A percentile compares a stretch with the other conserved stretches of the same genome.
These are phyloP conservation scores for Rhodotorula sp. DNA, from an alignment of 1,284 basidiomycete genomes.

Conservation along the genomic window DNA sequence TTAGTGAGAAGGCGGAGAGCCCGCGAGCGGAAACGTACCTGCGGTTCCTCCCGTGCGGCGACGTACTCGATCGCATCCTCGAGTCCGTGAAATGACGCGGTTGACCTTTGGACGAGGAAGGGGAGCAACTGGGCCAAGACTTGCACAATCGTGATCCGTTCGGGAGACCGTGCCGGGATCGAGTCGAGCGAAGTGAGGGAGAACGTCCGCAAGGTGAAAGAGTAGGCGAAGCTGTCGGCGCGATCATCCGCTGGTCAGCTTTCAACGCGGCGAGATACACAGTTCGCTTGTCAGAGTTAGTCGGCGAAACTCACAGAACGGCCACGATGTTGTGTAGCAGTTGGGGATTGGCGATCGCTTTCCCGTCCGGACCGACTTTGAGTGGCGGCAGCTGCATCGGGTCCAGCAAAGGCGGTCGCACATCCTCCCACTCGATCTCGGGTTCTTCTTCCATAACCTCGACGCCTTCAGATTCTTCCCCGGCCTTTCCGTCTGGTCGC, in stretches of 20 bases:
- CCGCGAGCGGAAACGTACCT: conserved; percentile 6
- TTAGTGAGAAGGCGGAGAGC: too few species aligned
- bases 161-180: conserved; percentile 10
- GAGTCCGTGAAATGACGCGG: conserved; percentile 1
- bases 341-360: conserved; percentile 4
- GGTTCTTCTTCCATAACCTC: conserved; percentile 1
- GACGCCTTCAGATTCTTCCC: not conserved
- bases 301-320: conserved; percentile 26
- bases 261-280: too few species aligned
- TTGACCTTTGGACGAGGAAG: conserved; percentile 31
- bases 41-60: conserved; percentile 12
- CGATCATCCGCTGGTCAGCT: not conserved
- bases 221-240: conserved; percentile 30
- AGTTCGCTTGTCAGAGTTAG: not conserved
- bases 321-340: conserved; percentile 33
- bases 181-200: conserved; percentile 25
- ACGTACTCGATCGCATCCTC: conserved; percentile 26
- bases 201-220: conserved; percentile 34
- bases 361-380: conserved; percentile 10
- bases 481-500: not conserved
- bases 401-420: conserved; percentile 9
- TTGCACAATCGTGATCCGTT: conserved; percentile 18
- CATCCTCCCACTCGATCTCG: not conserved
- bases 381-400: conserved; percentile 16
- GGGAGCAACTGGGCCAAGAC: conserved; percentile 25